phyloP scores from a whole-genome alignment of 2,329 filamentous ascomycete genomes.

The Biscogniauxia marginata region DNA sequence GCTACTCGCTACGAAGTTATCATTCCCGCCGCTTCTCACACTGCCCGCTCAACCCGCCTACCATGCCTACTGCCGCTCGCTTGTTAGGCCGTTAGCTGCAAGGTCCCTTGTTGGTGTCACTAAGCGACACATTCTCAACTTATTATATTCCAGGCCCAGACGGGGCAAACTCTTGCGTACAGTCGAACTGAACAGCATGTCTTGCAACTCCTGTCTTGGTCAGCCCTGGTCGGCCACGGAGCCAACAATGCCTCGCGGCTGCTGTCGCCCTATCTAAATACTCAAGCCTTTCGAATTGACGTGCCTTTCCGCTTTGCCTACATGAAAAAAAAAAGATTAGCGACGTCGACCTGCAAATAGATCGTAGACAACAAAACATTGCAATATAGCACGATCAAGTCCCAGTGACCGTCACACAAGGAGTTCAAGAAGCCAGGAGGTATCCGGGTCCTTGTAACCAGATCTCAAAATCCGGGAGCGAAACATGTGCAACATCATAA shows the following conservation, averaged over 20 bases:
- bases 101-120: conserved; percentile 21
- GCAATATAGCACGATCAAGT: neutral
- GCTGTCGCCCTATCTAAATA: conserved; percentile 4
- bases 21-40: conserved; percentile 11
- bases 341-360: neutral
- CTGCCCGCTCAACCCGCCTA: neutral
- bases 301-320: neutral
- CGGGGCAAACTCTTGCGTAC: conserved; percentile 5
- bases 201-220: conserved; percentile 9
- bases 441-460: neutral
- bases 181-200: conserved; percentile 5
- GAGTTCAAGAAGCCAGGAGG: neutral
- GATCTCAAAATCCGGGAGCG: conserved; percentile 2
- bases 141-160: conserved; percentile 7
- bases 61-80: conserved; percentile 17
- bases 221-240: conserved; percentile 1
- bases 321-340: neutral
- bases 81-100: conserved; percentile 23
- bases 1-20: conserved; percentile 14
- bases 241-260: conserved; percentile 1
- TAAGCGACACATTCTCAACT: neutral
- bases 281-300: neutral
- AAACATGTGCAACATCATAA: conserved; percentile 12
- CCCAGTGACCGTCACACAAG: neutral
- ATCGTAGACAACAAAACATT: neutral